Base-by-base conservation (phyloP, 805 yeast species). In the Wickerhamiella slavikovae region DNA sequence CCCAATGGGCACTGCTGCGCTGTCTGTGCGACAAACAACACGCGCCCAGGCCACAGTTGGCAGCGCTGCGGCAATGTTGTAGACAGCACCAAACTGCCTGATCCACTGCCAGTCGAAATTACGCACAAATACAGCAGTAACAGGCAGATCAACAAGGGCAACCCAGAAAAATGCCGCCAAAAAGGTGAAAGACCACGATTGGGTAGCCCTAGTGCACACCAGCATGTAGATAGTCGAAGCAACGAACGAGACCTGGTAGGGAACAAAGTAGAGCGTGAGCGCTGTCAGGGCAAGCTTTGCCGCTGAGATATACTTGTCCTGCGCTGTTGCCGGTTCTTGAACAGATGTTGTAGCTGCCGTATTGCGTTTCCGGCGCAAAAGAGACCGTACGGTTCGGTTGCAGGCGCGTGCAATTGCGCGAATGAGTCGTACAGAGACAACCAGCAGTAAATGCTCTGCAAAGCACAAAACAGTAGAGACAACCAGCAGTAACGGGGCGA, bases 41-140 rank as follows among this genome's bases (percentile, higher is more conserved):
- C 65, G 67, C 27, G 64, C 62, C 17, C 73, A 43, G 3, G 66
- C 36, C 10, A 76, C 57, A 1, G 73, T 66, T 0, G 93, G 91
- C 6, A 73, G 54, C 12, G 76, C 64, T 0, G 92, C 75, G 29
- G 74, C 47, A 26, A 75, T 55, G 44, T 79, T 79, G 44, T 77
- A 83, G 44, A 76, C 82, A 0, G 91, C 72, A 3, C 77, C 68
- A 42, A 79, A 79, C 11, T 91, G 79, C 1, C 85, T 74, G 30
- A 62, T 63, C 92, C 93, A 79, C 41, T 62, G 66, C 15, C 76
- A 60, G 4, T 75, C 64, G 35, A 77, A 55, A 44, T 79, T 76
- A 44, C 77, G 89, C 21, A 73, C 52, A 55, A 78, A 78, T 1
- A 79, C 93, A 32, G 75, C 58, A 12, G 78, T 42, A 1, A 74